Conservation (phyloP, 169 alveolate genomes). For the Plasmodium sp. region DNA sequence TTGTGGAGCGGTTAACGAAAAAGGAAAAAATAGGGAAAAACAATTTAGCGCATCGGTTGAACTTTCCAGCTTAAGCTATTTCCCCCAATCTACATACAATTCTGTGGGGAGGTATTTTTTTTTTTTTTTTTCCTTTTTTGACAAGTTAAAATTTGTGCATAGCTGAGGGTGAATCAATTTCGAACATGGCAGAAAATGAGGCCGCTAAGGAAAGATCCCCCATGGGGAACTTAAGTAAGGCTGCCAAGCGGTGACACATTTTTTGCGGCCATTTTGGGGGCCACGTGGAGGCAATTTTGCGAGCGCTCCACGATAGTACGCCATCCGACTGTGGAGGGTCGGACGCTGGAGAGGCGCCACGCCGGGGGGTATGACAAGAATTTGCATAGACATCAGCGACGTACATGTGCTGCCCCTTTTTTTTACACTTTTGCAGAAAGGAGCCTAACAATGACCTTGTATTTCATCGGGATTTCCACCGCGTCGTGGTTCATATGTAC, state of each 20-base stretch:
- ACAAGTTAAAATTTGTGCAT: background rate
- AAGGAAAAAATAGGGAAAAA: background rate
- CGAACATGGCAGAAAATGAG: constrained; percentile 26
- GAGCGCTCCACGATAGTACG: background rate
- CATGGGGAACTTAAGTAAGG: constrained; percentile 28
- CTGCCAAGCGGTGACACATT: background rate
- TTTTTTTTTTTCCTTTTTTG: background rate
- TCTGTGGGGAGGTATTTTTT: background rate
- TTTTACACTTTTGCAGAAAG: constrained; percentile 44
- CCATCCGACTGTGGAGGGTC: background rate
- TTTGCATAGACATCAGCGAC: background rate
- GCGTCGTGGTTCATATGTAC: constrained; percentile 58
- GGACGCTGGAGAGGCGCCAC: background rate
- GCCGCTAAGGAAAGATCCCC: constrained; percentile 19
- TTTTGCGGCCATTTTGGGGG: background rate
- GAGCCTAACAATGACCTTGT: constrained; percentile 54
- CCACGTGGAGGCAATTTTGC: background rate
- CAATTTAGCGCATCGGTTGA: background rate
- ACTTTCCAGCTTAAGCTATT: background rate
- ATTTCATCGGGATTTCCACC: constrained; percentile 52
- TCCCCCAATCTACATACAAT: background rate
- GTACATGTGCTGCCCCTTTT: background rate
- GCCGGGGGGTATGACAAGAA: background rate
- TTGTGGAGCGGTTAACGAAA: background rate
- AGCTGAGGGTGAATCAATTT: background rate